A percentile compares a stretch with the other conserved stretches of the same genome.
Evolutionary conservation across 768 basidiomycete species (phyloP).

Genomic region (Hypholoma sublateritium): DNA sequence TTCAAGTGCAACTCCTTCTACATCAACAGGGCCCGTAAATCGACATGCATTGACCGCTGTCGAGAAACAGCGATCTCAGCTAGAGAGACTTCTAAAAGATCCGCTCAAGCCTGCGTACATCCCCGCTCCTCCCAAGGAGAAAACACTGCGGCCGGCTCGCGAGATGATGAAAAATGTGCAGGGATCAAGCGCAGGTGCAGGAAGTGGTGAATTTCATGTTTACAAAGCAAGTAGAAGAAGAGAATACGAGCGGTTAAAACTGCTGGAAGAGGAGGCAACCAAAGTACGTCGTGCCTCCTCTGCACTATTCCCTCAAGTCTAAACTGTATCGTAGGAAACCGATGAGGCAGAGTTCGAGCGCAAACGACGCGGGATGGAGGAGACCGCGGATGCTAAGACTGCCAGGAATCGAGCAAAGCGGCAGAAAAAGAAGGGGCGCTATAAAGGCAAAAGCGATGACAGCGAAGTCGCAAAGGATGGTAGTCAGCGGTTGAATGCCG

Average conservation of each 20-base stretch:
- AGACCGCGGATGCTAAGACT: conserved; percentile 80
- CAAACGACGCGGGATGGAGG: conserved; percentile 70
- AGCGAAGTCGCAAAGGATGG: conserved; percentile 21
- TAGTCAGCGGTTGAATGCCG: conserved; percentile 20
- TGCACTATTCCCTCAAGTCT: not conserved
- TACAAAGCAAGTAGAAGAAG: conserved; percentile 93
- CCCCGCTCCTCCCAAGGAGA: conserved; percentile 80
- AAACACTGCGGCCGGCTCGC: conserved; percentile 74
- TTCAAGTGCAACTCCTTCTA: conserved; percentile 3
- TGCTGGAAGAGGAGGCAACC: conserved; percentile 80
- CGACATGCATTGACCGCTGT: conserved; percentile 52
- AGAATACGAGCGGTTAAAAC: conserved; percentile 92
- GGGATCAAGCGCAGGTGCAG: conserved; percentile 95
- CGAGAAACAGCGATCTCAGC: conserved; percentile 61
- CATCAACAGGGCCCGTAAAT: conserved; percentile 29
- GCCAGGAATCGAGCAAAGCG: conserved; percentile 94
- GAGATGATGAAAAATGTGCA: conserved; percentile 99
- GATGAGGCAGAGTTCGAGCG: conserved; percentile 73
- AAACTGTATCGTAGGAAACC: conserved; percentile 51
- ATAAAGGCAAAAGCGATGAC: conserved; percentile 44
- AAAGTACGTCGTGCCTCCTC: conserved; percentile 51
- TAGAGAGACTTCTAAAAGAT: conserved; percentile 88
- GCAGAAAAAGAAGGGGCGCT: conserved; percentile 85
- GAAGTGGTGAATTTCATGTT: conserved; percentile 97
- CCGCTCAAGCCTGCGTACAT: conserved; percentile 81